Base-by-base conservation (phyloP, 768 basidiomycete species). In the Boletus pseudo-olivaceus region DNA sequence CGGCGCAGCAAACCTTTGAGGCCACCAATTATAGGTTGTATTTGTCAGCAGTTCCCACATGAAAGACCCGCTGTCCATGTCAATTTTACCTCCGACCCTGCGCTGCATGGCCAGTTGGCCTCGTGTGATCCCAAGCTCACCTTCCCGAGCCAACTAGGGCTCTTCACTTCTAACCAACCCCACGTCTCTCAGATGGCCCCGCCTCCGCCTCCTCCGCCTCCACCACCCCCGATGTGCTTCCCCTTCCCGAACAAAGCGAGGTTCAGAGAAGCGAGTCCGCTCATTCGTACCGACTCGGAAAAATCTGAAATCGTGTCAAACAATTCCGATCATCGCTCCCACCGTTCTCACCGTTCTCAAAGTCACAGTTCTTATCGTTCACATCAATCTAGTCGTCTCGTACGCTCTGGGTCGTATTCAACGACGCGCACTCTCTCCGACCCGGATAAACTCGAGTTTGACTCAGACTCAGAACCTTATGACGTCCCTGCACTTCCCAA, bases 391-490 rank as follows among this genome's bases (percentile, higher is more conserved):
- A 44, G 37, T 42, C 62, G 72, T 44, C 62, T 77, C 52, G 72
- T 69, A 54, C 71, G 76, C 57, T 69, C 74, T 56, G 71, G 76
- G 58, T 72, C 80, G 41, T 71, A 72, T 54, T 80, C 81, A 0
- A 73, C 76, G 0, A 72, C 75, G 0, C 76, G 64, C 3, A 70
- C 68, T 1, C 57, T 79, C 23, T 73, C 78, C 35, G 64, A 64
- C 27, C 68, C 75, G 1, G 79, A 80, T 48, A 78, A 77, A 57
- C 69, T 86, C 19, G 76, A 80, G 3, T 86, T 85, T 60, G 76
- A 76, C 56, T 76, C 82, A 0, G 84, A 86, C 64, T 82, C 84
- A 1, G 84, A 86, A 58, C 73, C 73, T 44, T 86, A 85, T 67
- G 82, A 82, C 54, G 66, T 54, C 17, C 64, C 62, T 12, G 15